Base-by-base conservation (phyloP, 2,329 filamentous ascomycete species). In the Clonostachys rosea region DNA sequence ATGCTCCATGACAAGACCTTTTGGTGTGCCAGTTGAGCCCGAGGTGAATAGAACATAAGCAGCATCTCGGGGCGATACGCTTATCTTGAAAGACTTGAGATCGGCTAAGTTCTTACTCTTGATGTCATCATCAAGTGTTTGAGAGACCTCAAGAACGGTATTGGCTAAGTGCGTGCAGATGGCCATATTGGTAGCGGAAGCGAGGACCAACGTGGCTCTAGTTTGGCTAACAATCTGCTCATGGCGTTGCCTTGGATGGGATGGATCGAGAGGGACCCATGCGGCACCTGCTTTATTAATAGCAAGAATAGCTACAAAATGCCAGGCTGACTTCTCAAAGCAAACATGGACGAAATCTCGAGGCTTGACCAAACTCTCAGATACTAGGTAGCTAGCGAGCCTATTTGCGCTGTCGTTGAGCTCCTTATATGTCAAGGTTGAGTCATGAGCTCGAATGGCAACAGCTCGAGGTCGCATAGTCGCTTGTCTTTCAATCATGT, bases 401-500 rank as follows among this genome's bases (percentile, higher is more conserved):
- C 30, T 17, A 24, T 37, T 37, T 9, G 45, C 37, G 14, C 45
- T 46, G 12, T 40, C 12, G 13, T 44, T 35, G 16, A 44, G 43
- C 20, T 44, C 30, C 43, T 55, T 46, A 47, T 70, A 71, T 12
- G 66, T 68, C 46, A 69, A 63, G 40, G 54, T 49, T 11, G 67
- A 68, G 47, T 72, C 69, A 66, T 67, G 71, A 2, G 69, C 66
- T 40, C 65, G 56, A 30, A 72, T 60, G 17, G 70, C 70, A 37
- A 42, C 17, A 6, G 59, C 54, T 13, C 52, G 47, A 1, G 69
- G 67, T 3, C 56, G 53, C 34, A 53, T 55, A 11, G 46, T 50
- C n/a, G 63, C 65, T 43, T 64, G 63, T 17, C 64, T 59, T 5
- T 60, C 59, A 42, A 72, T 59, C 44, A 69, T 49, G 33, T 69